Evolutionary conservation across 1,284 basidiomycete genomes (phyloP), one percentile per base, ranked within the genome.

Genomic region (Ustilago xerochloae): DNA sequence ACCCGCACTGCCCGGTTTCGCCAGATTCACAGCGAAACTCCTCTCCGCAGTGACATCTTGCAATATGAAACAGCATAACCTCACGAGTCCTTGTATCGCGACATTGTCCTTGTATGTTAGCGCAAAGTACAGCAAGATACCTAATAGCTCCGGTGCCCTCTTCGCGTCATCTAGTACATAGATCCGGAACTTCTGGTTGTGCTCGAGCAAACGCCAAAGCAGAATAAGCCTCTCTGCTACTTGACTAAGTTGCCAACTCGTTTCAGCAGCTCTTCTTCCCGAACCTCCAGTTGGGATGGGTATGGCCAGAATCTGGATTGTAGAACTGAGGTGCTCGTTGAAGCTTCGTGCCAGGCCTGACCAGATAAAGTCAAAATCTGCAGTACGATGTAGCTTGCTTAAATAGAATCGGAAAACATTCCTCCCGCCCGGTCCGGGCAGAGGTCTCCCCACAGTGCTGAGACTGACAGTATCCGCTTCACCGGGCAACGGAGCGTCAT

Each of bases 61-160:
- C 5, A 98, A 87, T 63, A 97, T 91, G 85, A 97, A 97, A 3
- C 93, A 93, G 30, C 96, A 87, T 4, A 93, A 90, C 47, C 95
- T 89, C 77, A 94, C 93, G 26, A 97, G 86, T 0, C 94, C 95
- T 78, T 97, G 92, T 86, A 95, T 91, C 60, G 95, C 93, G 91
- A 79, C 15, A 49, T 66, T 38, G 56, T 47, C 41, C 67, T 53
- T 71, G 32, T 82, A 68, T 9, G 65, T 56, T 4, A 83, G 63
- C 4, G 78, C 51, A 33, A 81, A 76, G 53, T 52, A 63, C 30
- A 79, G 72, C 39, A 77, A 58, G 26, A 63, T 57, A 10, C 49
- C 22, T 28, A 81, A 18, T 43, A 73, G 63, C 45, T 70, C 55
- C 4, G 73, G 70, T 12, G 74, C 57, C 8, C 70, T 55, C 24